phyloP scores from a whole-genome alignment of 2,329 filamentous ascomycete species.

The Tolypocladium pustulatum region DNA sequence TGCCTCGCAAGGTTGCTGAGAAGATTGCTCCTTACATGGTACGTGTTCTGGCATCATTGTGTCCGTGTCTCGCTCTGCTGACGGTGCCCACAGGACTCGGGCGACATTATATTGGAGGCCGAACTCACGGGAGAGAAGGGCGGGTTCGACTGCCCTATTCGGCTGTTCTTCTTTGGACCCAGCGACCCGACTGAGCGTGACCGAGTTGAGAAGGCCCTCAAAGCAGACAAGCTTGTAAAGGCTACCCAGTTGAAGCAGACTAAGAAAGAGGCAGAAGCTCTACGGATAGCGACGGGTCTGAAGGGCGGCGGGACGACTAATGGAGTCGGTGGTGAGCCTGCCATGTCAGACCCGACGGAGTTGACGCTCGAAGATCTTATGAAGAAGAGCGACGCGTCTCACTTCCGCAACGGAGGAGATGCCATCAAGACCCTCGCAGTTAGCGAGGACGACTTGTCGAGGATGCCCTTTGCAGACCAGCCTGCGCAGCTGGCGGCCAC shows the following conservation, averaged over 20 bases:
- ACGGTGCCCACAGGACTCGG: constrained; percentile 34
- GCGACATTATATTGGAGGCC: constrained; percentile 56
- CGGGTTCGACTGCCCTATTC: constrained; percentile 61
- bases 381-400: constrained; percentile 54
- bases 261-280: constrained; percentile 40
- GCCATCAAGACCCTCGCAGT: constrained; percentile 61
- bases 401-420: constrained; percentile 53
- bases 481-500: constrained; percentile 54
- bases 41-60: constrained; percentile 10
- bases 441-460: constrained; percentile 57
- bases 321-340: constrained; percentile 19
- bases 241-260: constrained; percentile 45
- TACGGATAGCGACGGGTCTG: constrained; percentile 32
- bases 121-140: constrained; percentile 56
- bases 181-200: constrained; percentile 39
- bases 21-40: constrained; percentile 67
- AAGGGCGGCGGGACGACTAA: constrained; percentile 26
- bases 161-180: constrained; percentile 59
- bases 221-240: constrained; percentile 52
- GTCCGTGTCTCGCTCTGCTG: too few species aligned
- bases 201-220: constrained; percentile 50
- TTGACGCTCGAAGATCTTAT: constrained; percentile 54
- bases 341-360: constrained; percentile 18
- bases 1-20: constrained; percentile 55
- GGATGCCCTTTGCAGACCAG: constrained; percentile 62